Conservation (phyloP, 1,284 basidiomycete genomes). For the Pyrrhoderma noxium region DNA sequence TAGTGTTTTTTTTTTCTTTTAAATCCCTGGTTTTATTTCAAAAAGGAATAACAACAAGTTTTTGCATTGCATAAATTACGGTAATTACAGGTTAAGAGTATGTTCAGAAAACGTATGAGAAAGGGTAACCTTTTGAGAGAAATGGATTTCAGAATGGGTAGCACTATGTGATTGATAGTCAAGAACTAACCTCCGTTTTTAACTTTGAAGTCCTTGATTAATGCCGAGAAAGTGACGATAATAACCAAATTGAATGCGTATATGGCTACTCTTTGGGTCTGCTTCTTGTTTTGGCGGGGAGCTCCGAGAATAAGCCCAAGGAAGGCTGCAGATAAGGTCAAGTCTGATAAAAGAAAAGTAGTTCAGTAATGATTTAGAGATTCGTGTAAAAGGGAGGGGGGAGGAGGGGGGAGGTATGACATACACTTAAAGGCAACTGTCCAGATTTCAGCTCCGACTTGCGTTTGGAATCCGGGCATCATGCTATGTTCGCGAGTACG, state of each 20-base stretch:
- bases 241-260: constrained; percentile 86
- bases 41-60: not conserved
- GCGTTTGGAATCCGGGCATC: constrained; percentile 74
- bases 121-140: constrained; percentile 58
- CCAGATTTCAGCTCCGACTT: constrained; percentile 89
- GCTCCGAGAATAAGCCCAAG: constrained; percentile 79
- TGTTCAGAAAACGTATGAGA: constrained; percentile 32
- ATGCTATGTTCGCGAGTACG: constrained; percentile 70
- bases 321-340: constrained; percentile 73
- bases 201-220: constrained; percentile 84
- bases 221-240: constrained; percentile 80
- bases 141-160: constrained; percentile 6
- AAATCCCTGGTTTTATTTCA: too few relatives aligned
- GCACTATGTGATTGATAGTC: constrained; percentile 4
- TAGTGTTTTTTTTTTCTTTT: not conserved
- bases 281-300: constrained; percentile 70
- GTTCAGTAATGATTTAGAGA: not conserved
- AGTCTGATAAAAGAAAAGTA: constrained; percentile 48
- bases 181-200: constrained; percentile 74
- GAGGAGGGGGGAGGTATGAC: constrained; percentile 36
- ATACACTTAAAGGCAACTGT: constrained; percentile 83
- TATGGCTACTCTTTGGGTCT: constrained; percentile 76
- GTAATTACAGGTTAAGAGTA: not conserved
- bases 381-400: not conserved
- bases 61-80: not conserved